These are phyloP conservation scores for Clavispora santaluciae DNA, from an alignment of 805 yeast genomes.

Conservation along the genomic window DNA sequence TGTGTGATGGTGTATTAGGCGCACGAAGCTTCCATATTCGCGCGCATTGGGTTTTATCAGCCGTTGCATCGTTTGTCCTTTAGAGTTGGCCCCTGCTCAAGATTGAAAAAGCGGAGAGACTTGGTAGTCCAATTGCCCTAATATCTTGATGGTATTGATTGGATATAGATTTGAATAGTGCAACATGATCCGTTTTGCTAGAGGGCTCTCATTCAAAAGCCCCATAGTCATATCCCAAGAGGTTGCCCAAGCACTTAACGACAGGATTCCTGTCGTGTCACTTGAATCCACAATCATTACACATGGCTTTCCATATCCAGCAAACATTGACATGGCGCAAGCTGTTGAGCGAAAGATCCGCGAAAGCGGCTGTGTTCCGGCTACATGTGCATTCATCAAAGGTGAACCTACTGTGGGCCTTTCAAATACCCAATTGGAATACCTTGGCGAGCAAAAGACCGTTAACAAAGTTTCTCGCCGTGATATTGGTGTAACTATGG, in stretches of 20 bases:
- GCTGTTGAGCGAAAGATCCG: slow-evolving; percentile 62
- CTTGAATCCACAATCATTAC: slow-evolving; percentile 84
- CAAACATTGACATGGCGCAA: slow-evolving; percentile 66
- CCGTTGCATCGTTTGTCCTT: too few relatives aligned
- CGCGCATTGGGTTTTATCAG: neutral
- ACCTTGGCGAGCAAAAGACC: slow-evolving; percentile 38
- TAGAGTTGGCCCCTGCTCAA: too few relatives aligned
- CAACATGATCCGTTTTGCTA: neutral
- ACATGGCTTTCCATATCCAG: slow-evolving; percentile 84
- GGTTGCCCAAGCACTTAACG: slow-evolving; percentile 55
- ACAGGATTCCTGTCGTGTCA: slow-evolving; percentile 66
- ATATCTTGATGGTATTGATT: too few relatives aligned
- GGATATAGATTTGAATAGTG: too few relatives aligned
- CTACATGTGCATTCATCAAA: slow-evolving; percentile 72
- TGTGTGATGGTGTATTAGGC: too few relatives aligned
- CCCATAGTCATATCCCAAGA: slow-evolving; percentile 40
- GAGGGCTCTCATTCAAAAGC: neutral
- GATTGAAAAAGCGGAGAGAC: too few relatives aligned
- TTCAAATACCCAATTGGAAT: slow-evolving; percentile 39
- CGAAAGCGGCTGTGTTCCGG: slow-evolving; percentile 67
- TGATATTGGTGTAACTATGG: slow-evolving; percentile 70
- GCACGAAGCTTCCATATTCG: too few relatives aligned
- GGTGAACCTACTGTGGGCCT: slow-evolving; percentile 76
- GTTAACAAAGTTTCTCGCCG: slow-evolving; percentile 71
- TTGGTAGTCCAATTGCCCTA: too few relatives aligned